These are phyloP conservation scores for peach (Prunus persica) DNA, from an alignment of 306 rosid genomes.

Conservation along the genomic window Prunus_persica_NCBIv2 NC_034013.1:1628501-1629000, in stretches of 20 bases:
- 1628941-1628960: slow-evolving; percentile 67
- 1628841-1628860: not conserved
- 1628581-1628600: too few relatives aligned
- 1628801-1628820: not conserved
- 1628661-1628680: not conserved
- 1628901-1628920: slow-evolving; percentile 6
- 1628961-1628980: slow-evolving; percentile 63
- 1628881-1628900: slow-evolving; percentile 3
- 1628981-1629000: not conserved
- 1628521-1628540: too few relatives aligned
- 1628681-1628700: not conserved
- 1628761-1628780: not conserved
- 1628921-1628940: slow-evolving; percentile 63
- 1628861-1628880: not conserved
- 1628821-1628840: not conserved
- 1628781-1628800: not conserved
- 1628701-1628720: not conserved
- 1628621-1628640: too few relatives aligned
- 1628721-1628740: not conserved
- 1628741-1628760: not conserved
- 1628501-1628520: not conserved
- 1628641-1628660: not conserved
- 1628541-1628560: too few relatives aligned
- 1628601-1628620: too few relatives aligned
- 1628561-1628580: too few relatives aligned